Evolutionary conservation across 306 rosid genomes (phyloP).

Genomic region (Heteromeles arbutifolia): DNA sequence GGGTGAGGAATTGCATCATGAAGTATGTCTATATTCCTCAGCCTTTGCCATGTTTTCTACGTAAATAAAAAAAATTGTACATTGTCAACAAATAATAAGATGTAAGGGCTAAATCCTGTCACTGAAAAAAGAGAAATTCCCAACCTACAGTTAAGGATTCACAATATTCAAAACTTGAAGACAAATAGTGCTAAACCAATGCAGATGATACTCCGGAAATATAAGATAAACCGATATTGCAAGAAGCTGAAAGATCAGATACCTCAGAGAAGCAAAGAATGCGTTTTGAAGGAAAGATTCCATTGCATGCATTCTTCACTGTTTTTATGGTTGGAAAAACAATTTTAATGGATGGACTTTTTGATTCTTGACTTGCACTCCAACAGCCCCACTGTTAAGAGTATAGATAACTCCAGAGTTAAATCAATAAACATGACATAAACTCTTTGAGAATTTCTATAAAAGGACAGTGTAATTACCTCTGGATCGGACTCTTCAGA

Average conservation of each 20-base stretch:
- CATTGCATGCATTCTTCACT: constrained; percentile 48
- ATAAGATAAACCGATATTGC: neutral
- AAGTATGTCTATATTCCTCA: constrained; percentile 55
- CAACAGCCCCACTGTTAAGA: constrained; percentile 77
- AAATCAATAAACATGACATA: neutral
- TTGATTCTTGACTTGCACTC: constrained; percentile 61
- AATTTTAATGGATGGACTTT: constrained; percentile 59
- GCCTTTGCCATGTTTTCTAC: constrained; percentile 74
- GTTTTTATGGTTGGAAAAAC: constrained; percentile 69
- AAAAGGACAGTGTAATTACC: constrained; percentile 25
- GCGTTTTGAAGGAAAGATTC: constrained; percentile 60
- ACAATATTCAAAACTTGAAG: too few relatives aligned
- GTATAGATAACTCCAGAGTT: constrained; percentile 17
- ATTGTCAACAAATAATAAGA: neutral
- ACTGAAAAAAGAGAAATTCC: too few relatives aligned
- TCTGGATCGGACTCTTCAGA: constrained; percentile 86
- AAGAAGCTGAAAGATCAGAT: neutral
- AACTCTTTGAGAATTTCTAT: constrained; percentile 9
- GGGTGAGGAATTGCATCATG: constrained; percentile 70
- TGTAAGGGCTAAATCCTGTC: neutral
- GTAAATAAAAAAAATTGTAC: neutral
- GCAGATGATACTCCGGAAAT: neutral
- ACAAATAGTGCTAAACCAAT: neutral
- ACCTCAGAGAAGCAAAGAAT: constrained; percentile 81
- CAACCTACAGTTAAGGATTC: too few relatives aligned